Conservation (phyloP, 1,284 basidiomycete species). For the Ceratobasidium sp. region DNA sequence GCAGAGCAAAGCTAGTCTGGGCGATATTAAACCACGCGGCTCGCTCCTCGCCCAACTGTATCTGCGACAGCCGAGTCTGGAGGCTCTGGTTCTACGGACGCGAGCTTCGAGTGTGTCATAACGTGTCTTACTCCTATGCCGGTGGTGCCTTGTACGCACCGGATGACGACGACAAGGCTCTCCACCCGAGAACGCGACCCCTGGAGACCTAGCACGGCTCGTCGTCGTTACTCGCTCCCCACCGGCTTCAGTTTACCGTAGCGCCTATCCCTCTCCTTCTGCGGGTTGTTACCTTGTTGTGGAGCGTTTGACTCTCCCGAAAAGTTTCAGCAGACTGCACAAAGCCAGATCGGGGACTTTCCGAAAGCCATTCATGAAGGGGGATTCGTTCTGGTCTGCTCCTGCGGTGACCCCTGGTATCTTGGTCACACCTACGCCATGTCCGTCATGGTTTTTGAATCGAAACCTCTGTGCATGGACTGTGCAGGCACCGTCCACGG, state of each 20-base stretch:
- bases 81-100: neutral
- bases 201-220: neutral
- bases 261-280: neutral
- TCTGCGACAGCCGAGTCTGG: neutral
- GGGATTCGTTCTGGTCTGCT: neutral
- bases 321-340: neutral
- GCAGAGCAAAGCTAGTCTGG: neutral
- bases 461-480: neutral
- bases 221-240: neutral
- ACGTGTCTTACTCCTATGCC: neutral
- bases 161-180: neutral
- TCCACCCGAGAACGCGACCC: neutral
- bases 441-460: no score
- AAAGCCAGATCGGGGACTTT: neutral
- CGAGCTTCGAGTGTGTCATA: neutral
- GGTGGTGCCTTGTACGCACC: neutral
- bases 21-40: neutral
- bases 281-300: neutral
- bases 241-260: neutral
- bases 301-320: neutral
- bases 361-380: neutral
- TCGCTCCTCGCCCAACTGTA: neutral
- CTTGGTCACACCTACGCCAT: neutral
- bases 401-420: neutral
- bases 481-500: neutral